These are phyloP conservation scores for Tricharina praecox DNA, from an alignment of 495 filamentous ascomycete genomes.

Conservation along the genomic window DNA sequence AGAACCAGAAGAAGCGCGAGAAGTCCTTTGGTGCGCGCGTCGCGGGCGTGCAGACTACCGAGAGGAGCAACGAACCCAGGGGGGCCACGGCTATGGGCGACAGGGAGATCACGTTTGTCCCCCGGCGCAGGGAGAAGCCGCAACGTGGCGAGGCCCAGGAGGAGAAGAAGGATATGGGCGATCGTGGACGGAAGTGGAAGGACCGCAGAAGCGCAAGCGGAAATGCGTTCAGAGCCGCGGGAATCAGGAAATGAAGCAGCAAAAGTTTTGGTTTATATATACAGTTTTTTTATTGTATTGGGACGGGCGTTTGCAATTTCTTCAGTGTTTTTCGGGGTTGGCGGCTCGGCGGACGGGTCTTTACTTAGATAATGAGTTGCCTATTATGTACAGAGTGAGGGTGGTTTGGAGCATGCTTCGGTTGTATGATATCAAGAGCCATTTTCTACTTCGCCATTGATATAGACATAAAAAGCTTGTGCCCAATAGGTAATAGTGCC, in stretches of 20 bases:
- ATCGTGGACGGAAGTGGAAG: conserved; percentile 31
- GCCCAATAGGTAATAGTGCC: no score
- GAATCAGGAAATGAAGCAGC: conserved; percentile 5
- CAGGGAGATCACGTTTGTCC: conserved; percentile 62
- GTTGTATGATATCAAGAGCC: no score
- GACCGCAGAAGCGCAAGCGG: conserved; percentile 51
- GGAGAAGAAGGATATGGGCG: conserved; percentile 15
- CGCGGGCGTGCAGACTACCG: conserved; percentile 32
- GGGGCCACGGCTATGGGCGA: conserved; percentile 56
- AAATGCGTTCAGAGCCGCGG: conserved; percentile 43
- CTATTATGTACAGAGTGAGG: neutral
- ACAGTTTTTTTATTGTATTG: no score
- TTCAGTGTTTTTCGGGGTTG: neutral
- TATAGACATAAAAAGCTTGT: no score
- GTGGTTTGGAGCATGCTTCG: neutral
- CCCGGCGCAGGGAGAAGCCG: conserved; percentile 44
- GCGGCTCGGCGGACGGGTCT: neutral
- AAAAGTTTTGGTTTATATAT: no score
- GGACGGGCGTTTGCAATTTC: neutral
- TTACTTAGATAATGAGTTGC: neutral
- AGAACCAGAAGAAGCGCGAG: conserved; percentile 31
- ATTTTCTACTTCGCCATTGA: no score
- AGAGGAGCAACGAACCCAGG: conserved; percentile 25
- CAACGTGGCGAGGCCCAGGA: no score
- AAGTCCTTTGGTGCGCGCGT: conserved; percentile 57